phyloP scores from a whole-genome alignment of 495 filamentous ascomycete genomes.

The Aspergillus bertholletiae region DNA sequence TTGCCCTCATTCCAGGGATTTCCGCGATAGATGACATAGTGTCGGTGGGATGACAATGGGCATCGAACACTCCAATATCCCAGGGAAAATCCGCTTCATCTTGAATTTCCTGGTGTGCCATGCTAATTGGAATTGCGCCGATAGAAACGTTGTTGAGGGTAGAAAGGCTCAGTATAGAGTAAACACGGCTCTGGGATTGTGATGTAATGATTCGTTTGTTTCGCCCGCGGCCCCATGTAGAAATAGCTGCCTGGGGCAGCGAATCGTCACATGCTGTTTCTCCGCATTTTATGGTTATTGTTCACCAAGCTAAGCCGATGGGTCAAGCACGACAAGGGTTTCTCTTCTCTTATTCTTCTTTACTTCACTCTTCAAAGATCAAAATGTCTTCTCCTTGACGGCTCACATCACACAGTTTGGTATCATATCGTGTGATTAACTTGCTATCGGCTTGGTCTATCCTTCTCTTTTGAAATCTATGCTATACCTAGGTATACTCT shows the following conservation, averaged over 20 bases:
- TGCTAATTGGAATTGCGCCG: constrained; percentile 5
- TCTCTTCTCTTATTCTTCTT: neutral
- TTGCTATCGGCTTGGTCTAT: neutral
- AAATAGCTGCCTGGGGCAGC: constrained; percentile 15
- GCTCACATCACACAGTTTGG: neutral
- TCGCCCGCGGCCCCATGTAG: neutral
- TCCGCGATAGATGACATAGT: constrained; percentile 69
- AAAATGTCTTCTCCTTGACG: neutral
- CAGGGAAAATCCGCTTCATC: constrained; percentile 61
- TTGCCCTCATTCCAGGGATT: constrained; percentile 75
- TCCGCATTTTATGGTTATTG: constrained; percentile 16
- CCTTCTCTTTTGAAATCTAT: neutral
- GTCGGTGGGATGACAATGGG: constrained; percentile 98
- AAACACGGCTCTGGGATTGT: neutral
- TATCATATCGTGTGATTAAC: too few relatives aligned
- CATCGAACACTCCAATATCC: constrained; percentile 82
- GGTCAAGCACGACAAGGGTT: neutral
- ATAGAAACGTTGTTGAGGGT: neutral
- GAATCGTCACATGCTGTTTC: constrained; percentile 30
- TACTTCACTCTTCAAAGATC: neutral
- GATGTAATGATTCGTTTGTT: constrained; percentile 11
- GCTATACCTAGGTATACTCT: constrained; percentile 4
- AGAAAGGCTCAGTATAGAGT: too few relatives aligned
- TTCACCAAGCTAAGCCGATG: neutral
- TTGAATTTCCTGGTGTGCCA: constrained; percentile 15